Percentiles rank a stretch among this genome's conserved stretches.
Evolutionary conservation across 2,329 filamentous ascomycete genomes (phyloP).

Genomic region (Cladosporium sp.): DNA sequence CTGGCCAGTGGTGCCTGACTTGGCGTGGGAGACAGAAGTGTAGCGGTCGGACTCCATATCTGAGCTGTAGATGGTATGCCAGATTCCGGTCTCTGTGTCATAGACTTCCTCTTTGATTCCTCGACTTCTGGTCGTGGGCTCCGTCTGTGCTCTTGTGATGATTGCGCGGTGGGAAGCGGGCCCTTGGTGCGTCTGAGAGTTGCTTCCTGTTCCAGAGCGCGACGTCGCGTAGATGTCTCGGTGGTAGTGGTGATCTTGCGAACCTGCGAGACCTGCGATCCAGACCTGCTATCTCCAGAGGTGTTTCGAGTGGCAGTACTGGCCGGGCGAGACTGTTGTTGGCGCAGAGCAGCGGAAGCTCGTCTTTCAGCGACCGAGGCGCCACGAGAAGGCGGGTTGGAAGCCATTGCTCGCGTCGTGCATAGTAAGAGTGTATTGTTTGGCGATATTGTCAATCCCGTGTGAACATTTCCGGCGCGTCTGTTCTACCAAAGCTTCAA

Average conservation of each 20-base stretch:
- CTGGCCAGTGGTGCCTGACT: conserved; percentile 66
- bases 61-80: conserved; percentile 20
- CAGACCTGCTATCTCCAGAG: conserved; percentile 21
- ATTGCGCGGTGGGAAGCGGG: conserved; percentile 9
- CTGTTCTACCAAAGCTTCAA: too few relatives aligned
- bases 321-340: conserved; percentile 30
- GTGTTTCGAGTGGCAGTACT: conserved; percentile 23
- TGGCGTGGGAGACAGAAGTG: conserved; percentile 66
- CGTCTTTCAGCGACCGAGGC: conserved; percentile 32
- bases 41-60: conserved; percentile 77
- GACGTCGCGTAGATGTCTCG: conserved; percentile 18
- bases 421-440: conserved; percentile 1
- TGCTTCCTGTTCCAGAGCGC: conserved; percentile 15
- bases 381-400: conserved; percentile 28
- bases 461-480: not conserved
- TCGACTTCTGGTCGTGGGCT: conserved; percentile 14
- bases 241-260: conserved; percentile 16
- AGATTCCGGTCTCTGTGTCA: not conserved
- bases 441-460: not conserved
- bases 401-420: conserved; percentile 26
- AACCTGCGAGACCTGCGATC: conserved; percentile 6
- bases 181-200: conserved; percentile 15
- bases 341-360: conserved; percentile 29
- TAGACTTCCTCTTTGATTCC: not conserved
- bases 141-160: conserved; percentile 11